Evolutionary conservation across 805 yeast species (phyloP).

Genomic region (Henningerozyma blattae): DNA sequence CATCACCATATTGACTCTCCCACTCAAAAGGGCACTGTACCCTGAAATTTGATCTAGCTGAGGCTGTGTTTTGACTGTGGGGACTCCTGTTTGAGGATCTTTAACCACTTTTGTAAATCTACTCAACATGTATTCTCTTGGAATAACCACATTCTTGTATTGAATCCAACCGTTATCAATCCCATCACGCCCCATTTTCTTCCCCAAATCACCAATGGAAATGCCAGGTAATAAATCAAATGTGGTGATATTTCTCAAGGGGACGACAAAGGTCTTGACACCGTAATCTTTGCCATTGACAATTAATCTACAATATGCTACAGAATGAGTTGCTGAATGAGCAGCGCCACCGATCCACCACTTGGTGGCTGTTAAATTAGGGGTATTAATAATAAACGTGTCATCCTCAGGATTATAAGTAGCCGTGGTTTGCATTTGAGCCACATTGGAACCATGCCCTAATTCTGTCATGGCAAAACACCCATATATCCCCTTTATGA

Average conservation of each 20-base stretch:
- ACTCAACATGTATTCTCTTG: conserved; percentile 71
- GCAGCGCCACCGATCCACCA: conserved; percentile 99
- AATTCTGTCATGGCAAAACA: conserved; percentile 91
- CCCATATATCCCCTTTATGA: conserved; percentile 57
- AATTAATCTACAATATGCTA: conserved; percentile 74
- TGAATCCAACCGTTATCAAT: conserved; percentile 97
- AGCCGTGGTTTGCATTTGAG: conserved; percentile 88
- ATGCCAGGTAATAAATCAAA: conserved; percentile 72
- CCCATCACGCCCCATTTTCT: conserved; percentile 93
- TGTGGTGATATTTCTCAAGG: conserved; percentile 56
- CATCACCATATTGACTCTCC: conserved; percentile 81
- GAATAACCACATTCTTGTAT: conserved; percentile 71
- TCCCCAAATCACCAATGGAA: conserved; percentile 82
- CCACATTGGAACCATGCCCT: conserved; percentile 91
- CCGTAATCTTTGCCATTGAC: conserved; percentile 82
- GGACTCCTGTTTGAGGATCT: conserved; percentile 53
- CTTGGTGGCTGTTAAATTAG: conserved; percentile 85
- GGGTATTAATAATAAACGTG: conserved; percentile 70
- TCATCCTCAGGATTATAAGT: conserved; percentile 55
- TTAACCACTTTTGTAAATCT: conserved; percentile 61
- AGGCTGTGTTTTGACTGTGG: conserved; percentile 33
- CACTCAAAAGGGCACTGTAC: conserved; percentile 77
- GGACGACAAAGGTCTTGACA: conserved; percentile 85
- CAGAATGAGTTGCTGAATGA: conserved; percentile 79
- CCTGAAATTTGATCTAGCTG: conserved; percentile 76